phyloP scores from a whole-genome alignment of 2,329 filamentous ascomycete genomes.

The Acrodontium crateriforme region DNA sequence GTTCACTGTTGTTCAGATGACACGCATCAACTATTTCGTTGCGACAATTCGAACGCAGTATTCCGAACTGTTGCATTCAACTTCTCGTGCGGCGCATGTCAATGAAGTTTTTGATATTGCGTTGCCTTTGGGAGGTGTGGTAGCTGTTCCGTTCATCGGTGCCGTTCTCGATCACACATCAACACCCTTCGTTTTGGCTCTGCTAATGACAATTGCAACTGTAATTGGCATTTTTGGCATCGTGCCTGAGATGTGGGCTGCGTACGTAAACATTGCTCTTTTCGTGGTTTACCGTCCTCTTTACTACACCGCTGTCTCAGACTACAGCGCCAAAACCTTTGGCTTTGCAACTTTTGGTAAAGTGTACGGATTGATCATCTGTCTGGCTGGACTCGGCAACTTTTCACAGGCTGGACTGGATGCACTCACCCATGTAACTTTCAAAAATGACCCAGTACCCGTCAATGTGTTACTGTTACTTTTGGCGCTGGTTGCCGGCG shows the following conservation, averaged over 20 bases:
- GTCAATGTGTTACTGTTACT: slow-evolving; percentile 58
- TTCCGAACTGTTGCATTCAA: slow-evolving; percentile 54
- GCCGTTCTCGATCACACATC: slow-evolving; percentile 61
- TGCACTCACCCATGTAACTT: slow-evolving; percentile 59
- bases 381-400: slow-evolving; percentile 68
- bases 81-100: slow-evolving; percentile 48
- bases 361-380: slow-evolving; percentile 87
- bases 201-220: slow-evolving; percentile 59
- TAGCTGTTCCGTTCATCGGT: slow-evolving; percentile 81
- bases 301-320: slow-evolving; percentile 80
- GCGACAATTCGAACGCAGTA: slow-evolving; percentile 77
- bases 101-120: slow-evolving; percentile 82
- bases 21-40: slow-evolving; percentile 76
- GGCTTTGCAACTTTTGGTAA: slow-evolving; percentile 85
- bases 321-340: slow-evolving; percentile 84
- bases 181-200: slow-evolving; percentile 55
- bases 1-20: slow-evolving; percentile 52
- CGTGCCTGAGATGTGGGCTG: slow-evolving; percentile 55
- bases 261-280: slow-evolving; percentile 61
- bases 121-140: slow-evolving; percentile 65
- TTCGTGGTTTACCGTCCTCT: slow-evolving; percentile 79
- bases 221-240: slow-evolving; percentile 64
- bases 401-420: slow-evolving; percentile 73
- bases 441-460: slow-evolving; percentile 58
- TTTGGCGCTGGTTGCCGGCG: slow-evolving; percentile 49